Conservation (phyloP, 495 filamentous ascomycete genomes). For the Lentithecium fluviatile region DNA sequence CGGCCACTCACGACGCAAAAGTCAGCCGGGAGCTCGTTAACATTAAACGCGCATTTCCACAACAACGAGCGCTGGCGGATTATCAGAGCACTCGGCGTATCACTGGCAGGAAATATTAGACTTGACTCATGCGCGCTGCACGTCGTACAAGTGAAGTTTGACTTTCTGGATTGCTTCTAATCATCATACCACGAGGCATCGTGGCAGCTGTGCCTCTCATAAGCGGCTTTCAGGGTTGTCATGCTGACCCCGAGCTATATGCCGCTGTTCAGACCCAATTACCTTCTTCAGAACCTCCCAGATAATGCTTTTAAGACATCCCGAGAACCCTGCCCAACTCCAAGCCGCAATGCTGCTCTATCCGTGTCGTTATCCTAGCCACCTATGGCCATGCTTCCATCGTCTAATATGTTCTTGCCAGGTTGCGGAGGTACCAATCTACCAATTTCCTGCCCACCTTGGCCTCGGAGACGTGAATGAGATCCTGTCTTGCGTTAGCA, state of each 20-base stretch:
- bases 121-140: too few relatives aligned
- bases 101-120: too few relatives aligned
- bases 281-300: neutral
- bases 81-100: too few relatives aligned
- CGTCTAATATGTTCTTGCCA: constrained; percentile 79
- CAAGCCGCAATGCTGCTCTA: constrained; percentile 24
- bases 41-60: constrained; percentile 21
- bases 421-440: constrained; percentile 97
- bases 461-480: constrained; percentile 97
- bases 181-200: too few relatives aligned
- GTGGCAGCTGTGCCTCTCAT: too few relatives aligned
- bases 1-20: constrained; percentile 21
- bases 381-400: neutral
- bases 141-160: too few relatives aligned
- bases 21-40: constrained; percentile 19
- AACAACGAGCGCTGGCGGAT: neutral
- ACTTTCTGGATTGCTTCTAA: too few relatives aligned
- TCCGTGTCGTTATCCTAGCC: neutral
- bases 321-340: constrained; percentile 6
- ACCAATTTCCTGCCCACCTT: constrained; percentile 96
- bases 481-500: constrained; percentile 55
- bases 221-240: too few relatives aligned
- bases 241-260: neutral
- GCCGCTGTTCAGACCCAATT: neutral
- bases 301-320: constrained; percentile 24